Evolutionary conservation across 2,329 filamentous ascomycete species (phyloP).

Genomic region (Graphilbum sp.): DNA sequence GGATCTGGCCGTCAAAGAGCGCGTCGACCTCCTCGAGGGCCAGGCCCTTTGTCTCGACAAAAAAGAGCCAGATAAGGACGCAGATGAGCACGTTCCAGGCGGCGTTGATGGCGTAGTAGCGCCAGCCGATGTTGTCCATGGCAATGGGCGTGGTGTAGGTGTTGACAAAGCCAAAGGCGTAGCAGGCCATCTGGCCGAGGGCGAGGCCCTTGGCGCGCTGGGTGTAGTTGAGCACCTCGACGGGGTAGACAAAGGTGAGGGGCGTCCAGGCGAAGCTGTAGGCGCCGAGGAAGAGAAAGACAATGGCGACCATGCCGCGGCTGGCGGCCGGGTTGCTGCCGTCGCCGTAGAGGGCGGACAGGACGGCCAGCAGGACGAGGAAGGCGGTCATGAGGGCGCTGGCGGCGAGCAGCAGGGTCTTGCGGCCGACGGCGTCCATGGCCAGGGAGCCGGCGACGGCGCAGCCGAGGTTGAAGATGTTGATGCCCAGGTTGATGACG

Average conservation of each 20-base stretch:
- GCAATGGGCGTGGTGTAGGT: constrained; percentile 14
- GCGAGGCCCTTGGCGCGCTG: constrained; percentile 4
- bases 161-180: constrained; percentile 2
- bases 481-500: constrained; percentile 1
- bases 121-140: constrained; percentile 18
- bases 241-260: constrained; percentile 1
- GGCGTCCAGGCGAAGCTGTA: constrained; percentile 2
- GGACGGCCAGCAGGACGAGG: background rate
- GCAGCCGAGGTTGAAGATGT: constrained; percentile 1
- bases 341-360: background rate
- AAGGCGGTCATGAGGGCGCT: background rate
- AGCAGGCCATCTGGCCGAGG: constrained; percentile 1
- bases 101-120: constrained; percentile 25
- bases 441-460: constrained; percentile 1
- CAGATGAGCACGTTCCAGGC: constrained; percentile 23
- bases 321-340: background rate
- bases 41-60: constrained; percentile 28
- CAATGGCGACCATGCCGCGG: background rate
- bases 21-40: constrained; percentile 2
- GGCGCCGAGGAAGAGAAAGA: constrained; percentile 1
- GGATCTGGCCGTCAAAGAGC: constrained; percentile 5
- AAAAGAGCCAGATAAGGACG: constrained; percentile 14
- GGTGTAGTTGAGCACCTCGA: constrained; percentile 4
- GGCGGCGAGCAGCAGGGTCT: background rate
- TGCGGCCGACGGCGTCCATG: background rate